phyloP scores from a whole-genome alignment of 2,329 filamentous ascomycete species.

The Aspergillus niger region DNA sequence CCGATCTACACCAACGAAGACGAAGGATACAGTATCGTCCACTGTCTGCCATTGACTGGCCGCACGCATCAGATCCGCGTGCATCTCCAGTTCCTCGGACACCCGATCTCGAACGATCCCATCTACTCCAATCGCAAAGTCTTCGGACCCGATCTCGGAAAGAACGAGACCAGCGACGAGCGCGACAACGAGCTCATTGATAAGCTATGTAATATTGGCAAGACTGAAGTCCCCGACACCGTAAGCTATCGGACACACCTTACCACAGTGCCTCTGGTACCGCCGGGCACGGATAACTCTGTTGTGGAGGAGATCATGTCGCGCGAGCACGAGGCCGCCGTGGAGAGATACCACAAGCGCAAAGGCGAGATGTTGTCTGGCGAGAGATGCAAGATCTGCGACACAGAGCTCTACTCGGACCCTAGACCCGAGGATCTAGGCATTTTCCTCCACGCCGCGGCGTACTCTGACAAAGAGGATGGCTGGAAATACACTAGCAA shows the following conservation, averaged over 20 bases:
- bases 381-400: conserved; percentile 74
- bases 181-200: conserved; percentile 89
- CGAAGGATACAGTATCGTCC: conserved; percentile 88
- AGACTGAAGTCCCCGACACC: conserved; percentile 86
- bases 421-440: conserved; percentile 87
- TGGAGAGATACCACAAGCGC: conserved; percentile 83
- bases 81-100: conserved; percentile 89
- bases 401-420: conserved; percentile 89
- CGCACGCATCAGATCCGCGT: conserved; percentile 94
- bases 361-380: conserved; percentile 95
- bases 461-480: conserved; percentile 82
- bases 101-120: conserved; percentile 95
- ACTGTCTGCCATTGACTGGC: conserved; percentile 89
- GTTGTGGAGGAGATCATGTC: conserved; percentile 45
- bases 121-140: conserved; percentile 95
- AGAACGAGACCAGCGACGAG: conserved; percentile 65
- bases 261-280: conserved; percentile 41
- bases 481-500: conserved; percentile 85
- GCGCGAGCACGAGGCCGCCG: conserved; percentile 72
- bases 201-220: conserved; percentile 85
- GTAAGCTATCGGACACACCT: conserved; percentile 73
- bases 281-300: conserved; percentile 38
- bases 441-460: conserved; percentile 88
- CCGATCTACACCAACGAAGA: conserved; percentile 45
- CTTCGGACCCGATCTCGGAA: conserved; percentile 79